Base-by-base conservation (phyloP, 257 asterid species). In the Scutellaria barbata region DNA sequence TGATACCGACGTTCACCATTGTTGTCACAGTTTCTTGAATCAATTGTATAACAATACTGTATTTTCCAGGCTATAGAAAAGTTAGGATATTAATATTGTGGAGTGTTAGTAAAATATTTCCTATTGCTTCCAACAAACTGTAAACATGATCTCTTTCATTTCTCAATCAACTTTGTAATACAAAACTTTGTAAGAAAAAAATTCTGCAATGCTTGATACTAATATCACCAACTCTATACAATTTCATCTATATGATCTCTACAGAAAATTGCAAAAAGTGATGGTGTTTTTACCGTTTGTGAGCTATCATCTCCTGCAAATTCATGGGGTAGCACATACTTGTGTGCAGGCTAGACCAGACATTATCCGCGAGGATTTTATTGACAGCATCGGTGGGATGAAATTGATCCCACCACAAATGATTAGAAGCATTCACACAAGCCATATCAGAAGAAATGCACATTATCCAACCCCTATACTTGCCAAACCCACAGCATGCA, bases 351-450 rank as follows among this genome's bases (percentile, higher is more conserved):
- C 93, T 62, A 9, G 90, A 87, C 97, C 97, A 95, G 13, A 92
- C 81, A 47, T 92, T 95, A 43, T 92, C 96, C 10, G 99, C 97
- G 3, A 92, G 86, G 35, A 89, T 84, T 39, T 78, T 77, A 20
- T 95, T 95, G 40, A 95, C 98, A 8, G 94, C 86, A 48, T 81
- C 92, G 2, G 99, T 92, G 0, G 96, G 99, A 67, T 95, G 97
- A 77, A 92, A 95, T 68, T 95, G 98, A 30, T 95, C 98, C 99
- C 99, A 92, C 97, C 97, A 92, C 5, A 92, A 65, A 74, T 95
- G 95, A 51, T 74, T 77, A 6, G 93, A 76, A 17, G 99, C 95
- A 65, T 89, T 85, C 7, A 12, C 53, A 66, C 98, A 95, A 9
- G 97, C 95, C 97, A 95, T 92, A 47, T 89, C 94, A 25, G 98